Evolutionary conservation across 2,329 filamentous ascomycete genomes (phyloP), one percentile per base, ranked within the genome.

Genomic region (Colletotrichum sp.): DNA sequence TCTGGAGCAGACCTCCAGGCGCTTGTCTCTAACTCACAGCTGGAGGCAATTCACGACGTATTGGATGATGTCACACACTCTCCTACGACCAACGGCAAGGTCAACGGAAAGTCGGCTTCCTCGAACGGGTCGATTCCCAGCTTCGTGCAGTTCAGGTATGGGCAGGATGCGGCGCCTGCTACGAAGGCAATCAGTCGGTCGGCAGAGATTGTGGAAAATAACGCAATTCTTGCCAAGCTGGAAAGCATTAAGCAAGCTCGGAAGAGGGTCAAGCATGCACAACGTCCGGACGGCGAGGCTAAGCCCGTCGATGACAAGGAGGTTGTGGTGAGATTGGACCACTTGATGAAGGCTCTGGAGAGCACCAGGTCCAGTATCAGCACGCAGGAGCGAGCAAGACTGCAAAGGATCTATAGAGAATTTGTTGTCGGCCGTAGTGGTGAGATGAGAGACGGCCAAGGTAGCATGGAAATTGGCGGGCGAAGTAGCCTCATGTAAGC

Each of bases 1-100:
- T 97, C 95, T 0, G 97, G 97, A 15, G 97, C 97, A 2, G 97
- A 99, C 85, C 88, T 99, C 5, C 97, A 99, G 84, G 97, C 96
- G 0, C 90, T 99, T 8, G 93, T 99, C 59, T 98, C 98, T 80
- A 99, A 99, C 79, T 96, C 97, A 0, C 97, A 99, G 83, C 90
- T 99, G 7, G 96, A 99, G 86, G 97, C 97, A 32, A 98, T 99
- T 78, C 97, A 99, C 82, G 96, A 98, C 79, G 93, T 98, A 4
- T 90, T 99, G 1, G 92, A 93, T 80, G 88, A 92, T 59, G 80
- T 79, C 79, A 30, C 81, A 80, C 21, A 80, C 77, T 34, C 65
- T 66, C 39, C 83, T 82, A 61, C 82, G 13, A 82, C 83, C n/a
- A 83, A 81, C 77, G 83, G 84, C 67, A 82, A 78, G 85, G 82